These are phyloP conservation scores for Exserohilum turcica DNA, from an alignment of 2,329 filamentous ascomycete genomes.

Conservation along the genomic window DNA sequence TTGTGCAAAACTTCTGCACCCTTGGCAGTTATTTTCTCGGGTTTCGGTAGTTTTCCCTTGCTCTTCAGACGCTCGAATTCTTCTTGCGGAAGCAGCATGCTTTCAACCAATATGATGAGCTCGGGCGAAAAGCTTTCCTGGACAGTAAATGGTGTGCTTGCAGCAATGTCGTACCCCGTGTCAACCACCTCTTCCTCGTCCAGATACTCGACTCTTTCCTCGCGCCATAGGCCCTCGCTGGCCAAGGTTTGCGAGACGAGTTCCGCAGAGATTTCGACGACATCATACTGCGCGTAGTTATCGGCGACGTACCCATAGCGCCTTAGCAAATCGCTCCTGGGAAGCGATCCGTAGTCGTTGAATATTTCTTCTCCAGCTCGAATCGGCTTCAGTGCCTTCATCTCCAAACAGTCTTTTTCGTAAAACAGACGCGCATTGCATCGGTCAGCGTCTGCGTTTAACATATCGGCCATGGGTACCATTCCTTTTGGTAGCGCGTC, in stretches of 20 bases:
- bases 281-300: conserved; percentile 78
- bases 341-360: conserved; percentile 87
- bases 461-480: conserved; percentile 87
- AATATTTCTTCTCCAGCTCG: conserved; percentile 75
- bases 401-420: conserved; percentile 65
- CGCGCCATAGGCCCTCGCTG: conserved; percentile 17
- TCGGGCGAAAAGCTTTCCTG: conserved; percentile 50
- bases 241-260: conserved; percentile 52
- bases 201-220: conserved; percentile 57
- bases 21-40: conserved; percentile 47
- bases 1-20: conserved; percentile 49
- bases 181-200: conserved; percentile 69
- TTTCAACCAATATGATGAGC: conserved; percentile 51
- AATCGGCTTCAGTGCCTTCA: conserved; percentile 73
- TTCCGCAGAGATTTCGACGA: conserved; percentile 74
- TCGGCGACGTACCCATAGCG: conserved; percentile 87
- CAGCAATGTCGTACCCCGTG: conserved; percentile 68
- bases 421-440: conserved; percentile 75
- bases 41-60: conserved; percentile 52
- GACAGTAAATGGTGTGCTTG: conserved; percentile 40
- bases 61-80: conserved; percentile 51
- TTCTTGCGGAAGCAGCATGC: conserved; percentile 49
- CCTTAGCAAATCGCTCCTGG: conserved; percentile 79
- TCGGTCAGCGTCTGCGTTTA: conserved; percentile 81
- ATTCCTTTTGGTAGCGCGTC: conserved; percentile 72